Evolutionary conservation across 2,329 filamentous ascomycete genomes (phyloP).

Genomic region (Verticillium tricorpus): DNA sequence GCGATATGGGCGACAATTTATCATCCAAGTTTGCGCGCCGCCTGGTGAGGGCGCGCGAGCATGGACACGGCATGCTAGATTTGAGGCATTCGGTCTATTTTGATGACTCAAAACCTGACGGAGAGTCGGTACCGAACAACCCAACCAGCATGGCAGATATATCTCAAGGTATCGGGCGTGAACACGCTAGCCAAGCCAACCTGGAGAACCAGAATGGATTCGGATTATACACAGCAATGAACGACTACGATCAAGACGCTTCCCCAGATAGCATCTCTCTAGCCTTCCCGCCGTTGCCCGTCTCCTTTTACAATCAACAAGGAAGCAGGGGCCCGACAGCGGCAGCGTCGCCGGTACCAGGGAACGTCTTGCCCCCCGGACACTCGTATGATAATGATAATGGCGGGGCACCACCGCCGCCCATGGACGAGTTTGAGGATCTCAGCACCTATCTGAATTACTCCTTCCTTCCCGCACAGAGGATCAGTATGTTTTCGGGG

Average conservation of each 20-base stretch:
- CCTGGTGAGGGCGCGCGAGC: constrained; percentile 20
- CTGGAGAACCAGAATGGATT: background rate
- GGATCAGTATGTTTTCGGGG: constrained; percentile 19
- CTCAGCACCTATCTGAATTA: constrained; percentile 18
- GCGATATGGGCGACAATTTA: constrained; percentile 20
- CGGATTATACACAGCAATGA: background rate
- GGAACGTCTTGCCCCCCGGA: background rate
- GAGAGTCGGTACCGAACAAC: background rate
- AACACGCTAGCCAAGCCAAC: background rate
- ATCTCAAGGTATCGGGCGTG: background rate
- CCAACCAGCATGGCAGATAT: background rate
- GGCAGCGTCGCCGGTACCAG: constrained; percentile 8
- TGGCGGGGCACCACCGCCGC: background rate
- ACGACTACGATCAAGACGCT: constrained; percentile 8
- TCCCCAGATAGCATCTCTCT: constrained; percentile 19
- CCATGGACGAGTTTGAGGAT: constrained; percentile 11
- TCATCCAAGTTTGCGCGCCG: constrained; percentile 28
- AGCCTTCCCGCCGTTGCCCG: constrained; percentile 26
- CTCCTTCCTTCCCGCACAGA: constrained; percentile 17
- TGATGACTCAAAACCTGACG: constrained; percentile 15
- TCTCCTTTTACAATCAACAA: constrained; percentile 21
- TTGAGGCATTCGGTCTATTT: constrained; percentile 28
- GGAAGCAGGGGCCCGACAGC: constrained; percentile 6
- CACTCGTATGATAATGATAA: background rate
- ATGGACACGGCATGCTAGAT: constrained; percentile 21